Conservation (phyloP, 192 early-diverging fungal genomes). For the Cetraspora pellucida region DNA sequence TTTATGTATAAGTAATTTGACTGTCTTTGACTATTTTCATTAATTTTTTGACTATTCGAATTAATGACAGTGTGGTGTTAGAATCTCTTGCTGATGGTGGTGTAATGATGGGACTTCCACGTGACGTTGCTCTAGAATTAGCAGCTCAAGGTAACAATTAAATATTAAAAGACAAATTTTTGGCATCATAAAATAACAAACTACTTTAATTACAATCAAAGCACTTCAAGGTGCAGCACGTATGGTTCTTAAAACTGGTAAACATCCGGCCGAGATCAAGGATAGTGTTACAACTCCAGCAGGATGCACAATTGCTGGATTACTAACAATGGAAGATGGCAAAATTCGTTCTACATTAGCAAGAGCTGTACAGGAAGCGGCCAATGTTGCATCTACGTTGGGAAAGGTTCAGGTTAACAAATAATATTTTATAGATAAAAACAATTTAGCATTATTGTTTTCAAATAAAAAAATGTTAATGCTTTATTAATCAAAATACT, state of each 20-base stretch:
- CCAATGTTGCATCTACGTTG: constrained; percentile 53
- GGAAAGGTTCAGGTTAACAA: constrained; percentile 37
- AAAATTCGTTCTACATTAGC: constrained; percentile 59
- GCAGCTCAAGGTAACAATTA: constrained; percentile 53
- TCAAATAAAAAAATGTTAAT: too few species aligned
- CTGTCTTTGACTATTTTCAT: background rate
- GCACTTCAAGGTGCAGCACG: constrained; percentile 55
- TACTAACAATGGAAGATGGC: constrained; percentile 61
- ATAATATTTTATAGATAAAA: background rate
- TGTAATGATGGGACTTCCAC: constrained; percentile 61
- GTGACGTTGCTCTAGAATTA: constrained; percentile 55
- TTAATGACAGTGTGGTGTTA: constrained; percentile 47
- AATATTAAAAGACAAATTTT: background rate
- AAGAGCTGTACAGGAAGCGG: constrained; percentile 55
- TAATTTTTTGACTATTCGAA: background rate
- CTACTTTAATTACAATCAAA: constrained; percentile 8
- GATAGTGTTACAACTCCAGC: constrained; percentile 59
- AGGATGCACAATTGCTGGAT: constrained; percentile 58
- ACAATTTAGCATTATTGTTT: too few species aligned
- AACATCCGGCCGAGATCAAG: constrained; percentile 57
- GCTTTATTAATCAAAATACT: too few species aligned
- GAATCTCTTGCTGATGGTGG: constrained; percentile 61
- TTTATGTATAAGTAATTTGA: background rate
- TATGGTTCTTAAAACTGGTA: constrained; percentile 54
- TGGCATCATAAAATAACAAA: background rate